Base-by-base conservation (phyloP, 202 grass and related monocot species). In the Hordeum pubiflorum region DNA sequence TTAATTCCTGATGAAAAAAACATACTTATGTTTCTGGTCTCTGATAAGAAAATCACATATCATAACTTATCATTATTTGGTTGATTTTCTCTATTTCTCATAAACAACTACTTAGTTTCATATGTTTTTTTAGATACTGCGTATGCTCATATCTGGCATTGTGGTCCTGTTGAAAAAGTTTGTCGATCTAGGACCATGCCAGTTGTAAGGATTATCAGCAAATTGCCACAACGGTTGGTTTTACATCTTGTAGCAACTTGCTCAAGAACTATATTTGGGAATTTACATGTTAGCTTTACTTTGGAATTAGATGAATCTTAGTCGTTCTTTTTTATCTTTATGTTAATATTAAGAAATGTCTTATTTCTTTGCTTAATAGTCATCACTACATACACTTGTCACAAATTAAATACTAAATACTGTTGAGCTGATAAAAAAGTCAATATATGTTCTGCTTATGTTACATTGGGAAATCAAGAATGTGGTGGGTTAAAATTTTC, bases 301-400 rank as follows among this genome's bases (percentile, higher is more conserved):
- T 78, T 72, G 57, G 12, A 21, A 40, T 17, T 55, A n/a, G 50
- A 52, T 61, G 50, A 63, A 63, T 41, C 22, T 79, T 9, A 13
- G 7, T 71, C 6, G 33, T 66, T 66, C 31, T 66, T 66, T 66
- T 36, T 37, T 36, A 54, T 22, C 37, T 36, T 40, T 8, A 39
- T 54, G 15, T 15, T 75, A 46, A 43, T 65, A n/a, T n/a, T n/a
- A 14, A 32, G 3, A 4, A 64, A 37, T 60, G 1, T 54, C 17
- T n/a, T 54, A 54, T 54, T 54, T n/a, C 65, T 13, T 86, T 86
- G 57, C 11, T 38, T 86, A 65, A 31, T 66, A 50, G 27, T 32
- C 12, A 10, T 63, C 4, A 37, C 17, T 66, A 20, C 1, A 37
- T n/a, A 66, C 63, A 10, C 17, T 10, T 66, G 34, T 66, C 17